Base-by-base conservation (phyloP, 345 rosid genomes). In the Aquilaria malaccensis region DNA sequence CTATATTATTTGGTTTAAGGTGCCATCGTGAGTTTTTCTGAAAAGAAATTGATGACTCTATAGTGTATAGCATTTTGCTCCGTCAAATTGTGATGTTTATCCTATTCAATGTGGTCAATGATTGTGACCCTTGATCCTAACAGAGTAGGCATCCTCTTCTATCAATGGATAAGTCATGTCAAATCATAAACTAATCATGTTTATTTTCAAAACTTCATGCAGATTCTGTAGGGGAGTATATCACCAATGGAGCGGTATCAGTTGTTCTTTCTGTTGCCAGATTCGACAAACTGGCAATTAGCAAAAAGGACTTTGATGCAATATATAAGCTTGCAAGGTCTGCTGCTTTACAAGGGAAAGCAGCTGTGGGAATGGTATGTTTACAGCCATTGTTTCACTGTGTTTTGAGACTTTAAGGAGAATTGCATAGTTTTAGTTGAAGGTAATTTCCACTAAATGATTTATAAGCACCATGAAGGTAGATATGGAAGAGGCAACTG, bases 251-350 rank as follows among this genome's bases (percentile, higher is more conserved):
- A 61, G 88, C 88, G 60, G 61, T 77, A 48, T 65, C 85, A n/a
- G 88, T 81, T 41, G 82, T 83, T 55, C 62, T 83, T 45, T 83
- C 85, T 0, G 84, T 79, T 68, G 80, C 85, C 64, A 81, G 79
- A 60, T 80, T 83, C 52, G 53, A 67, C 69, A 79, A 77, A 59
- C 76, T 55, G 30, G 80, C 82, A 54, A 78, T 79, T 77, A 30
- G 33, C 58, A 67, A 58, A 48, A 67, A 59, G 30, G 64, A 83
- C 70, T 58, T 76, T 51, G 43, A 67, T 56, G 64, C 10, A 50
- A 54, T 83, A 64, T 45, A 72, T 73, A 65, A 61, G 49, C 73
- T 67, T 30, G 85, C 85, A 30, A 13, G 33, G 45, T 66, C 70
- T 29, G 85, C 84, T 50, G 74, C 79, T 52, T 59, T 58, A 33